These are phyloP conservation scores for Malbranchea zuffiana DNA, from an alignment of 2,329 filamentous ascomycete species.

Conservation along the genomic window DNA sequence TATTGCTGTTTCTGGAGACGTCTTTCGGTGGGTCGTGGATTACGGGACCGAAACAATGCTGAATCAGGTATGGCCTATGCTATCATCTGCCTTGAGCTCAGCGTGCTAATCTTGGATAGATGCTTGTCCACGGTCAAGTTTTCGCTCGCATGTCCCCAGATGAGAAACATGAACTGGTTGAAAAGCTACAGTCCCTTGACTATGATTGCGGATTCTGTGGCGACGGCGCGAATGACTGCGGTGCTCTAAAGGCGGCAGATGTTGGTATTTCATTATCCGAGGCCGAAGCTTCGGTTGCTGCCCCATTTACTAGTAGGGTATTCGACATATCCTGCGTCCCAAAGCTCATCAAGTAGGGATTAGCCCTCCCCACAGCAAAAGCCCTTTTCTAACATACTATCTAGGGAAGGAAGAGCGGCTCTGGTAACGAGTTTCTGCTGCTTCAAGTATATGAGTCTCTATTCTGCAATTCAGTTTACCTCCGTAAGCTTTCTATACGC, in stretches of 20 bases:
- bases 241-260: constrained; percentile 90
- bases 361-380: neutral
- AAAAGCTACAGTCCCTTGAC: constrained; percentile 91
- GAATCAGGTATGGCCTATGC: constrained; percentile 43
- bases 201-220: constrained; percentile 95
- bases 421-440: constrained; percentile 98
- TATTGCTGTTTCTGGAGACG: constrained; percentile 79
- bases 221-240: constrained; percentile 95
- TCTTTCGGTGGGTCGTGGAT: constrained; percentile 94
- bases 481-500: constrained; percentile 94
- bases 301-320: constrained; percentile 86
- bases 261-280: constrained; percentile 96
- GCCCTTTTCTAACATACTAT: neutral
- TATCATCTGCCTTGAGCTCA: constrained; percentile 2
- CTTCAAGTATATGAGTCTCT: constrained; percentile 99
- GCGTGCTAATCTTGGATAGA: constrained; percentile 38
- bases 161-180: constrained; percentile 94
- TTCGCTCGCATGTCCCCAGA: constrained; percentile 98
- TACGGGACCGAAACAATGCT: constrained; percentile 73
- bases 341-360: constrained; percentile 64
- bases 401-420: constrained; percentile 78
- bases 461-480: constrained; percentile 98
- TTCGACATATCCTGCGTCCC: constrained; percentile 96
- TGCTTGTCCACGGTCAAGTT: constrained; percentile 84
- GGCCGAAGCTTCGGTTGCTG: constrained; percentile 94